A percentile compares a stretch with the other conserved stretches of the same genome.
Conservation (phyloP, 805 yeast species). For the Yamadazyma sp. region DNA sequence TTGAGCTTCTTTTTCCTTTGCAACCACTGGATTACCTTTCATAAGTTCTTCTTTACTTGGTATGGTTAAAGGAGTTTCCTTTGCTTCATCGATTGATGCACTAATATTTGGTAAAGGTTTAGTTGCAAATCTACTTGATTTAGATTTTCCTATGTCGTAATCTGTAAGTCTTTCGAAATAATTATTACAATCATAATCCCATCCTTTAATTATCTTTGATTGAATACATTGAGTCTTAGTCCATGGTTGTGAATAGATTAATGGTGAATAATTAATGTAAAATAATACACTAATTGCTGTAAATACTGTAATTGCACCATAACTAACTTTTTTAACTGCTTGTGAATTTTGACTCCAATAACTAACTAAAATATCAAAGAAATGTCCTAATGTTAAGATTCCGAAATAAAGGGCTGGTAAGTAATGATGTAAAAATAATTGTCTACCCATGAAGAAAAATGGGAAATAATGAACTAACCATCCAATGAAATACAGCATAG, state of each 20-base stretch:
- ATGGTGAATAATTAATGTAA: conserved; percentile 63
- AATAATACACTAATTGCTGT: conserved; percentile 49
- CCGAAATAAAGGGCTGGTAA: conserved; percentile 91
- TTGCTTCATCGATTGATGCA: conserved; percentile 18
- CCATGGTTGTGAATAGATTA: conserved; percentile 81
- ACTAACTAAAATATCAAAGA: conserved; percentile 48
- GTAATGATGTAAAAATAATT: conserved; percentile 49
- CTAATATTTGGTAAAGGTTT: conserved; percentile 12
- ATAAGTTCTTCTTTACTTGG: conserved; percentile 7
- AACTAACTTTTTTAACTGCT: conserved; percentile 44
- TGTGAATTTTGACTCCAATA: conserved; percentile 36
- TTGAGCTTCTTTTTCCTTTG: conserved; percentile 1
- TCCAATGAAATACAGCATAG: conserved; percentile 60
- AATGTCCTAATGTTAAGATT: conserved; percentile 70
- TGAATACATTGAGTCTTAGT: conserved; percentile 61
- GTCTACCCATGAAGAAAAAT: conserved; percentile 86
- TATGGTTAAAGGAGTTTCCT: conserved; percentile 20
- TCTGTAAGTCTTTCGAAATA: conserved; percentile 39
- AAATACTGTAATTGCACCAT: conserved; percentile 45
- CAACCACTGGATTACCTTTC: conserved; percentile 1
- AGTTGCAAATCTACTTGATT: conserved; percentile 1
- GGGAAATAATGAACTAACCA: conserved; percentile 73
- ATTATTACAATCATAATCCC: conserved; percentile 86
- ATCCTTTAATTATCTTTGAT: conserved; percentile 56
- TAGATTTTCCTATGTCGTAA: conserved; percentile 10